Evolutionary conservation across 2,329 filamentous ascomycete species (phyloP).

Genomic region (Trichoderma sp.): DNA sequence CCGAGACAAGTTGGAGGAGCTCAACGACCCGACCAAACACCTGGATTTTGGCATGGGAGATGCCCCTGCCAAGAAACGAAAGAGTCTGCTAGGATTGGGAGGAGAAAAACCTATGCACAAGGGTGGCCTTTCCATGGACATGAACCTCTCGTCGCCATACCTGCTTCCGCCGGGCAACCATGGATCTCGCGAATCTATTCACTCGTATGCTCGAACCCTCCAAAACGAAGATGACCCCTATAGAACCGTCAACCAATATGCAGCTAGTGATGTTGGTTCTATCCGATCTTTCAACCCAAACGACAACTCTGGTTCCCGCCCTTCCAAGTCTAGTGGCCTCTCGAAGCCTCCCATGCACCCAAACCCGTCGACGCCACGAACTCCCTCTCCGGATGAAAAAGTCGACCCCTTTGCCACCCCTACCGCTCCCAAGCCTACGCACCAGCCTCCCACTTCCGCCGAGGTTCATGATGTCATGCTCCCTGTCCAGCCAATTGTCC

Average conservation of each 20-base stretch:
- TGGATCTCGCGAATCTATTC: slow-evolving; percentile 78
- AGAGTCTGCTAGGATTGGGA: slow-evolving; percentile 39
- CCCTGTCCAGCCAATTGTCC: slow-evolving; percentile 35
- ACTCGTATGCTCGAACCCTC: slow-evolving; percentile 76
- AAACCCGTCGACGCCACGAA: slow-evolving; percentile 21
- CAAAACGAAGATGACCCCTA: slow-evolving; percentile 81
- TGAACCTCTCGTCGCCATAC: slow-evolving; percentile 80
- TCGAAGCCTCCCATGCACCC: slow-evolving; percentile 3
- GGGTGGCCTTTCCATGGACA: slow-evolving; percentile 63
- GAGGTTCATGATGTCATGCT: slow-evolving; percentile 29
- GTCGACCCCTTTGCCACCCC: slow-evolving; percentile 38
- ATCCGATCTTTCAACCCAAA: slow-evolving; percentile 48
- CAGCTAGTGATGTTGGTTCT: slow-evolving; percentile 54
- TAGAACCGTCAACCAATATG: slow-evolving; percentile 58
- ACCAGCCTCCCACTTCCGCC: slow-evolving; percentile 22
- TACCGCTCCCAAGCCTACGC: slow-evolving; percentile 30
- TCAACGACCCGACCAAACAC: slow-evolving; percentile 80
- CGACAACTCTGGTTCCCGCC: slow-evolving; percentile 38
- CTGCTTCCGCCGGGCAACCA: slow-evolving; percentile 82
- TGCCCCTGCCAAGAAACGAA: slow-evolving; percentile 38
- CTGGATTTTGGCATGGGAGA: slow-evolving; percentile 85
- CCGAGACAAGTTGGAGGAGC: slow-evolving; percentile 73
- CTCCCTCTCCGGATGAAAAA: slow-evolving; percentile 35
- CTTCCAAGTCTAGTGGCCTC: slow-evolving; percentile 35
- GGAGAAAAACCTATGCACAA: slow-evolving; percentile 52